Evolutionary conservation across 768 basidiomycete genomes (phyloP).

Genomic region (Tulasnella sp.): DNA sequence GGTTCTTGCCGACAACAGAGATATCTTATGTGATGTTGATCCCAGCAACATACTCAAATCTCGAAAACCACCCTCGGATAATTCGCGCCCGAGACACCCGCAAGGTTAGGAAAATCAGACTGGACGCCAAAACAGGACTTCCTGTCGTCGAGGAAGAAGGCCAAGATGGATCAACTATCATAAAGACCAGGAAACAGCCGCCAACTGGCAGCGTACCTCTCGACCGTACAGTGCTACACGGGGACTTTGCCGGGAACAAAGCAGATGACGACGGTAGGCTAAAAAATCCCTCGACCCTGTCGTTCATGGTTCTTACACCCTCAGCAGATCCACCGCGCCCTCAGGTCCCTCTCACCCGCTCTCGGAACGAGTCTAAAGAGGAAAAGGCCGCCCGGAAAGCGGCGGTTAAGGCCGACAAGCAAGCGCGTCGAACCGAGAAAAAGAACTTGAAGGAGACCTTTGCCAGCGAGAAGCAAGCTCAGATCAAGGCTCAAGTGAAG

Average conservation of each 20-base stretch:
- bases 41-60: constrained; percentile 91
- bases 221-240: constrained; percentile 29
- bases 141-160: constrained; percentile 54
- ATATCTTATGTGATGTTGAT: neutral
- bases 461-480: constrained; percentile 46
- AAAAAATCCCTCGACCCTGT: neutral
- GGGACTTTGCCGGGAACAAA: constrained; percentile 23
- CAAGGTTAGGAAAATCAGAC: constrained; percentile 62
- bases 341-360: constrained; percentile 53
- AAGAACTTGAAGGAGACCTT: constrained; percentile 50
- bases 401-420: constrained; percentile 50
- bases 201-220: neutral
- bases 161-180: constrained; percentile 40
- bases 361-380: constrained; percentile 67
- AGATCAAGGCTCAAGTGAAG: constrained; percentile 41
- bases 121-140: constrained; percentile 79
- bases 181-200: constrained; percentile 40
- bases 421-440: constrained; percentile 49
- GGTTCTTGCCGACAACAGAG: neutral
- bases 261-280: constrained; percentile 38
- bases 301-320: neutral
- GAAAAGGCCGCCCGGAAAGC: constrained; percentile 51
- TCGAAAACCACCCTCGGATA: constrained; percentile 93
- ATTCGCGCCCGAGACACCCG: constrained; percentile 68
- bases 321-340: constrained; percentile 24